Percentiles rank a stretch among this genome's conserved stretches.
Conservation (phyloP, 106 monocot species). For the Dendrobium officinale region DNA sequence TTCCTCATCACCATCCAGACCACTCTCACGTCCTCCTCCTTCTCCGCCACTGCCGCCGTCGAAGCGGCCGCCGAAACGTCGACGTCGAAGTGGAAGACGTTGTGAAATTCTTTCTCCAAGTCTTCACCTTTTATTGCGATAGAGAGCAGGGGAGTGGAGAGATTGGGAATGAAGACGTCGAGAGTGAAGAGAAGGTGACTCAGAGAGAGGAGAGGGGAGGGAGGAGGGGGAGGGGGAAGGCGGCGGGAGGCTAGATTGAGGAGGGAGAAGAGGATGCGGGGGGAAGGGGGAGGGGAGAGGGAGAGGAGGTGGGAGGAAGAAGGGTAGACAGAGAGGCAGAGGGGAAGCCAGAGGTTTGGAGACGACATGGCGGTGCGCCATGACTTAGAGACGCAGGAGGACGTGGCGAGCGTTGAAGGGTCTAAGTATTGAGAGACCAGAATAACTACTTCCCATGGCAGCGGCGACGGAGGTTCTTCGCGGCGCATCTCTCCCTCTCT, state of each 20-base stretch:
- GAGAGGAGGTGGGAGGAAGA: constrained; percentile 14
- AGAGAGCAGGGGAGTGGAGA: constrained; percentile 7
- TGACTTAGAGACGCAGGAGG: constrained; percentile 44
- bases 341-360: constrained; percentile 45
- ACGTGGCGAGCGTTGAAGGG: constrained; percentile 30
- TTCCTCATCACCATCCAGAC: constrained; percentile 27
- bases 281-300: neutral
- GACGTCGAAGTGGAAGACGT: constrained; percentile 25
- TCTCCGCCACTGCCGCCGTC: neutral
- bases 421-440: constrained; percentile 25
- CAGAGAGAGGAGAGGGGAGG: constrained; percentile 23
- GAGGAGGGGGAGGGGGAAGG: neutral
- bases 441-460: constrained; percentile 17
- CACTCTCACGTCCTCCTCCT: constrained; percentile 18
- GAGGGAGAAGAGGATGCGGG: constrained; percentile 11
- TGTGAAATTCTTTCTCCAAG: neutral
- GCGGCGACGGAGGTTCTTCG: constrained; percentile 1
- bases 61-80: neutral
- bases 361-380: constrained; percentile 40
- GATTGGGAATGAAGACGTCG: constrained; percentile 26
- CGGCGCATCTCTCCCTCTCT: neutral
- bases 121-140: constrained; percentile 10
- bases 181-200: constrained; percentile 34
- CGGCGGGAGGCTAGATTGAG: neutral
- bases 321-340: constrained; percentile 33